A percentile compares a stretch with the other conserved stretches of the same genome.
These are phyloP conservation scores for Phytopythium boreale DNA, from an alignment of 352 stramenopile genomes.

Conservation along the genomic window DNA sequence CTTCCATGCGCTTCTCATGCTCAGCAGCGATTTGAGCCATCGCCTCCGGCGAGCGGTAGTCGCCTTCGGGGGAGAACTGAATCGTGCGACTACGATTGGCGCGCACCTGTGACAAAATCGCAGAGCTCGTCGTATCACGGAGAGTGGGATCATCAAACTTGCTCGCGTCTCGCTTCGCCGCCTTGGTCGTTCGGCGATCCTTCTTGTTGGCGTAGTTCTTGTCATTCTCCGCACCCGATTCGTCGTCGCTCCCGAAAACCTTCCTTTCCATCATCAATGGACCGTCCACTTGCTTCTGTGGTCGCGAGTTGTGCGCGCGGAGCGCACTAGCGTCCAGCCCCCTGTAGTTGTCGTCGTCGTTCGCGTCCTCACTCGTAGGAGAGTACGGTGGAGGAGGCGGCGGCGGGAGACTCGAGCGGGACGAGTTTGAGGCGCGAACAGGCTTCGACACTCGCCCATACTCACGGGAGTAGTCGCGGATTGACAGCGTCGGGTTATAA, in stretches of 20 bases:
- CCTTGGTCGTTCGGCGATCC: background rate
- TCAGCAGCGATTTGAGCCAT: slow-evolving; percentile 42
- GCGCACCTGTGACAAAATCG: slow-evolving; percentile 41
- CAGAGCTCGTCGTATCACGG: slow-evolving; percentile 29
- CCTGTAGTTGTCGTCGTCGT: slow-evolving; percentile 20
- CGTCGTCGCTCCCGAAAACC: background rate
- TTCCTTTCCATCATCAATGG: background rate
- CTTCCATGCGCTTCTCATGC: slow-evolving; percentile 39
- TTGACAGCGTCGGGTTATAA: slow-evolving; percentile 32
- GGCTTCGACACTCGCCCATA: background rate
- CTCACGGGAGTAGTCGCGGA: slow-evolving; percentile 12
- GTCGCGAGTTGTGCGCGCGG: slow-evolving; percentile 17
- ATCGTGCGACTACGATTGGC: slow-evolving; percentile 42
- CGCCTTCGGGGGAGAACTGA: slow-evolving; percentile 30
- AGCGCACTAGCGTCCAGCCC: slow-evolving; percentile 19
- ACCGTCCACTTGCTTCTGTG: background rate
- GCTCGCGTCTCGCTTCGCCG: background rate
- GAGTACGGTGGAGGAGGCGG: slow-evolving; percentile 24
- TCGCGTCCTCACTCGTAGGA: slow-evolving; percentile 17
- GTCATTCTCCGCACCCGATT: slow-evolving; percentile 6
- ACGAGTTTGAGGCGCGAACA: background rate
- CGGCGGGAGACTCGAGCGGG: slow-evolving; percentile 7
- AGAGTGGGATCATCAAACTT: slow-evolving; percentile 1
- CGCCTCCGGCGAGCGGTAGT: slow-evolving; percentile 23
- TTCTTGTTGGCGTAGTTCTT: slow-evolving; percentile 3